Base-by-base conservation (phyloP, 2,329 filamentous ascomycete species). In the Fusarium nematophilum region DNA sequence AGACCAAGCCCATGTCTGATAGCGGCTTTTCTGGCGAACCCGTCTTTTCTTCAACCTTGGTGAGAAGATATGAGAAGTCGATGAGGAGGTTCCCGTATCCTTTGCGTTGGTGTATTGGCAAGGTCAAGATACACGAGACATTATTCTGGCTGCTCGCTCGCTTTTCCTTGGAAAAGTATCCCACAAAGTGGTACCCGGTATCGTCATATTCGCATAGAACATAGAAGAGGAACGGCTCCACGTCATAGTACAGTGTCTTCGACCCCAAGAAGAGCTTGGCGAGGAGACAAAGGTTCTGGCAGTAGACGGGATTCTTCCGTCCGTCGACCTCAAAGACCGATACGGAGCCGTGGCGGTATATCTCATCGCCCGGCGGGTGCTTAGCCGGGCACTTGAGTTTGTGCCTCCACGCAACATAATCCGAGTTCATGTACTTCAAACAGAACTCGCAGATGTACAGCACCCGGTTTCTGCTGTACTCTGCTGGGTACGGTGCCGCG, bases 391-490 rank as follows among this genome's bases (percentile, higher is more conserved):
- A 99, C 79, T 99, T 99, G 68, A 93, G 85, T 79, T 98, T 98
- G 77, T 99, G 95, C 47, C 95, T 87, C 92, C 94, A 98, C 11
- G 95, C 94, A 23, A 99, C 95, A 70, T 96, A 98, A 73, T 97
- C 94, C 14, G 95, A 98, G 75, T 96, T 97, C 93, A 99, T 97
- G 79, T 99, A 99, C 77, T 98, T 99, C 57, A 99, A 82, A 73
- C 95, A 99, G 75, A 98, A 99, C 75, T 99, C 96, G 82, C 95
- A 99, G 62, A 99, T 98, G 76, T 97, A 98, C n/a, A 99, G 84
- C 30, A 97, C 91, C 25, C 92, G 89, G 72, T 99, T 98, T 62
- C 94, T 88, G 74, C 93, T 98, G 80, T 99, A 99, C 76, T 99
- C 95, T 73, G 97, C 95, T 0, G 95, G 95, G 73, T 99, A 99